A percentile compares a stretch with the other conserved stretches of the same genome.
These are phyloP conservation scores for Mycena belliarum DNA, from an alignment of 768 basidiomycete genomes.

Conservation along the genomic window DNA sequence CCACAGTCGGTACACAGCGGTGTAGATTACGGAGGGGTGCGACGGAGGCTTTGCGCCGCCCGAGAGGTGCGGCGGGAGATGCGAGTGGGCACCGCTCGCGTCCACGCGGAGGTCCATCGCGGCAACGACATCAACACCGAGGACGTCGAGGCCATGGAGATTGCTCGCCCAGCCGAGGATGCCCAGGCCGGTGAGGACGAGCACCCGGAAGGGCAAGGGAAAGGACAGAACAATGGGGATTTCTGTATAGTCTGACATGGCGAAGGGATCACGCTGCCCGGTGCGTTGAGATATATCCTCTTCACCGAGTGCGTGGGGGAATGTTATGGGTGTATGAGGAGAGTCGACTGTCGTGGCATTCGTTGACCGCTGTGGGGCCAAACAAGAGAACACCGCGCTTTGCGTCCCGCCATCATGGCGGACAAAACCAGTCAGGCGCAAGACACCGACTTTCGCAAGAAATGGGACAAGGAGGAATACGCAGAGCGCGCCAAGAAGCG, in stretches of 20 bases:
- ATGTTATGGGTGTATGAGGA: not conserved
- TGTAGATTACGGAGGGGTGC: constrained; percentile 50
- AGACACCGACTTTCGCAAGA: constrained; percentile 82
- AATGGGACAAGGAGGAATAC: constrained; percentile 95
- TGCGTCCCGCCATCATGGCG: not conserved
- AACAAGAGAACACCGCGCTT: not conserved
- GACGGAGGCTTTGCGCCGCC: constrained; percentile 34
- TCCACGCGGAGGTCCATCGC: constrained; percentile 67
- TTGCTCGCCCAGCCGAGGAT: constrained; percentile 93
- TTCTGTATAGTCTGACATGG: constrained; percentile 39
- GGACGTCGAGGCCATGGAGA: constrained; percentile 75
- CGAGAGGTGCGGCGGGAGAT: constrained; percentile 30
- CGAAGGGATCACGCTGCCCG: too few species aligned
- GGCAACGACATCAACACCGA: constrained; percentile 72
- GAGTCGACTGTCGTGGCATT: constrained; percentile 4
- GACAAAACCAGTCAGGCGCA: constrained; percentile 39
- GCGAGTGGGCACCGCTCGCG: constrained; percentile 23
- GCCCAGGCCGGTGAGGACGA: constrained; percentile 76
- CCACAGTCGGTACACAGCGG: constrained; percentile 69
- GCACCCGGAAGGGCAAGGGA: constrained; percentile 91
- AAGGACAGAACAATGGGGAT: constrained; percentile 57
- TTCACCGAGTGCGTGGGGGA: too few species aligned
- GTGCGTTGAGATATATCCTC: too few species aligned
- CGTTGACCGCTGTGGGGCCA: not conserved
- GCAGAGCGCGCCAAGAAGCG: constrained; percentile 81